Conservation (phyloP, 371 early-diverging fungal genomes). For the Actinomucor elegans region DNA sequence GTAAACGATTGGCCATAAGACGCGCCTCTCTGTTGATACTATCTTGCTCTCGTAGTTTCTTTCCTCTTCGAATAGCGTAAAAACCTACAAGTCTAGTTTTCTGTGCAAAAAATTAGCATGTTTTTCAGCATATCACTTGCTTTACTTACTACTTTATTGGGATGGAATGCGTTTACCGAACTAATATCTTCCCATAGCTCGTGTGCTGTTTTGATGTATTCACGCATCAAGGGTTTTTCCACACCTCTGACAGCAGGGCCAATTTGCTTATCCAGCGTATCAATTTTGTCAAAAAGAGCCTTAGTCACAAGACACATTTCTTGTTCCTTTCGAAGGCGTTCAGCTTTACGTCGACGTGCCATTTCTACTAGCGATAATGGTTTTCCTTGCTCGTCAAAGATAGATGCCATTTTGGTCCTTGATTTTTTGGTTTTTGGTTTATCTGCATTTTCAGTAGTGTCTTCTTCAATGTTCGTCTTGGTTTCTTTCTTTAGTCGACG, state of each 20-base stretch:
- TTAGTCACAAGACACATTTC: slow-evolving; percentile 18
- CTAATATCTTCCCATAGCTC: slow-evolving; percentile 52
- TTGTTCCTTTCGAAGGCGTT: slow-evolving; percentile 12
- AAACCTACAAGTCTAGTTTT: slow-evolving; percentile 26
- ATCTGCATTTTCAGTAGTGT: background rate
- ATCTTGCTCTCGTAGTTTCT: background rate
- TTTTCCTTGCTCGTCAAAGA: slow-evolving; percentile 30
- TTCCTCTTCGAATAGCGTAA: slow-evolving; percentile 26
- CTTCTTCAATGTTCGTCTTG: no score
- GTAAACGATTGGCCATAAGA: slow-evolving; percentile 33
- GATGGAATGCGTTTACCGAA: slow-evolving; percentile 58
- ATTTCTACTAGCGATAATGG: no score
- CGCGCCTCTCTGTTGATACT: slow-evolving; percentile 23
- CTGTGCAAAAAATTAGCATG: background rate
- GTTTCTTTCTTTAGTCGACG: slow-evolving; percentile 27
- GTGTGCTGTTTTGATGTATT: slow-evolving; percentile 53
- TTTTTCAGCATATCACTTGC: background rate
- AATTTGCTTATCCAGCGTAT: slow-evolving; percentile 27
- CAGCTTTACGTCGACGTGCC: background rate
- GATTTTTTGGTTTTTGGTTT: background rate
- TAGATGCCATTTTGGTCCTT: slow-evolving; percentile 16
- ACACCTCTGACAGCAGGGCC: slow-evolving; percentile 15
- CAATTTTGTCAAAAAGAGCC: slow-evolving; percentile 32
- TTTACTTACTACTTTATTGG: slow-evolving; percentile 39
- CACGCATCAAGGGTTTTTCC: slow-evolving; percentile 34